Evolutionary conservation across 495 filamentous ascomycete species (phyloP).

Genomic region (Penicillium chermesinum): DNA sequence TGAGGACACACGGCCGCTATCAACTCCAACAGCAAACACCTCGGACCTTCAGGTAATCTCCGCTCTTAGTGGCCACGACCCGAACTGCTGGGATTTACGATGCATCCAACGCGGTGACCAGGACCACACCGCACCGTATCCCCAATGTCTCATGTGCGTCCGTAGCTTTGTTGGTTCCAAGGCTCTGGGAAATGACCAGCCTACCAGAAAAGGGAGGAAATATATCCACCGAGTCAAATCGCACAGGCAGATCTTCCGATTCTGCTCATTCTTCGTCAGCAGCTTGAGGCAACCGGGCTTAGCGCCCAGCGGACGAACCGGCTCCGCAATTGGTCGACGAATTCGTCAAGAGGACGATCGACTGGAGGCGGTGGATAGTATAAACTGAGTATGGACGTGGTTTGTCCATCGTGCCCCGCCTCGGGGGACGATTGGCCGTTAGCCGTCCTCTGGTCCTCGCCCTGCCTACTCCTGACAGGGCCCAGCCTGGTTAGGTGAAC

Average conservation of each 20-base stretch:
- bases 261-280: not conserved
- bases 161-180: not conserved
- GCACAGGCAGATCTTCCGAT: not conserved
- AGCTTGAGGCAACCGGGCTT: not conserved
- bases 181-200: too few species aligned
- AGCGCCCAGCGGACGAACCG: not conserved
- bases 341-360: not conserved
- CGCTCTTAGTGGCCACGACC: constrained; percentile 13
- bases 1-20: too few species aligned
- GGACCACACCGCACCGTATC: constrained; percentile 7
- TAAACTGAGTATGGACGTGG: too few species aligned
- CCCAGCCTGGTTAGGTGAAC: too few species aligned
- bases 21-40: too few species aligned
- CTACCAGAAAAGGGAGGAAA: too few species aligned
- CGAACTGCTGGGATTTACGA: constrained; percentile 7
- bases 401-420: too few species aligned
- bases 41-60: constrained; percentile 10
- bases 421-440: not conserved
- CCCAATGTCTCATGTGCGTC: not conserved
- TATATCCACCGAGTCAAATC: too few species aligned
- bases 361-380: too few species aligned
- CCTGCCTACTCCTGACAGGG: too few species aligned
- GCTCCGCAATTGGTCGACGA: not conserved
- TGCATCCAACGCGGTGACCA: constrained; percentile 1
- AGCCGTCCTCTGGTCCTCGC: too few species aligned